Evolutionary conservation across 371 early-diverging fungal genomes (phyloP).

Genomic region (Thermomucor indicae-seudaticae): DNA sequence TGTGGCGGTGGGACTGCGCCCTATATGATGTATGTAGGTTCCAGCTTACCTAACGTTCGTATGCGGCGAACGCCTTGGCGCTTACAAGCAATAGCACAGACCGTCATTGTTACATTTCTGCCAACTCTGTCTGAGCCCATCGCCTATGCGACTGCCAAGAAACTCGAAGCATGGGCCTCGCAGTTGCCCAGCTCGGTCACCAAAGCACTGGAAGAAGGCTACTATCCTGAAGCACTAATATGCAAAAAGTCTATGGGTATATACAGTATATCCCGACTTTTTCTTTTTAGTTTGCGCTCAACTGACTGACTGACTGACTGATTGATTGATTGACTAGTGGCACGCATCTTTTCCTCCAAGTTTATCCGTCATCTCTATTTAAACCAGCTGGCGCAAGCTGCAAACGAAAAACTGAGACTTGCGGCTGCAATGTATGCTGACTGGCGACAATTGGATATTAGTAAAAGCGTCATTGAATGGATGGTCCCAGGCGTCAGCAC

Average conservation of each 20-base stretch:
- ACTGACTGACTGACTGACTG: too few species aligned
- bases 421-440: background rate
- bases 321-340: too few species aligned
- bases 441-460: background rate
- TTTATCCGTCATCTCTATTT: background rate
- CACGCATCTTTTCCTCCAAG: background rate
- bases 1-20: conserved; percentile 49
- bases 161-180: conserved; percentile 33
- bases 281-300: background rate
- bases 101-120: conserved; percentile 32
- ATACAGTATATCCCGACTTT: background rate
- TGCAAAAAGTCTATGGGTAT: conserved; percentile 12
- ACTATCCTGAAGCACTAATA: conserved; percentile 36
- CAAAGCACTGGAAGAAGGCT: conserved; percentile 13
- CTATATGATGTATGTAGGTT: conserved; percentile 39
- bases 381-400: background rate
- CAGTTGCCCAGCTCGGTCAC: conserved; percentile 27
- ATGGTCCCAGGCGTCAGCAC: background rate
- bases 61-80: background rate
- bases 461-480: background rate
- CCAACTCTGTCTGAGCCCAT: conserved; percentile 24
- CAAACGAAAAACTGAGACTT: background rate
- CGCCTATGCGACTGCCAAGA: conserved; percentile 22
- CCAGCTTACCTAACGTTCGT: background rate
- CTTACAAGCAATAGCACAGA: conserved; percentile 13